These are phyloP conservation scores for Flammula alnicola DNA, from an alignment of 1,284 basidiomycete species.

Conservation along the genomic window DNA sequence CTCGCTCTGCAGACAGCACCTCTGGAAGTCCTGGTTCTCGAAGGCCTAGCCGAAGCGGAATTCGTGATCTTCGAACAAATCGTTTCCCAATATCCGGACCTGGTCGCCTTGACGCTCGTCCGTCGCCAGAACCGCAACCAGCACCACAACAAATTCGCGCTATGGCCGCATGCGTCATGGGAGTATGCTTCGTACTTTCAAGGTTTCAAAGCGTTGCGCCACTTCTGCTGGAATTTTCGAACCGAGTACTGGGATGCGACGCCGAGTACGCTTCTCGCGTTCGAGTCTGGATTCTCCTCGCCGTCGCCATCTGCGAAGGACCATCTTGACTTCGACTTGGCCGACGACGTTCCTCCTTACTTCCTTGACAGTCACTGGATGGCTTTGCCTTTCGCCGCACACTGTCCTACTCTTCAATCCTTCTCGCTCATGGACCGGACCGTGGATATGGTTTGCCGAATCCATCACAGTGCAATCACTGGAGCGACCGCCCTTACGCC, in stretches of 20 bases:
- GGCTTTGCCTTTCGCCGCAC: conserved; percentile 25
- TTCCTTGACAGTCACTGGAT: conserved; percentile 27
- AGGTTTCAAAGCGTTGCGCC: conserved; percentile 17
- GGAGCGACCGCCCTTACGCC: conserved; percentile 2
- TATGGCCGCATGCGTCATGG: conserved; percentile 26
- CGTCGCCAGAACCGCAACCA: conserved; percentile 24
- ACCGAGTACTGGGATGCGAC: conserved; percentile 29
- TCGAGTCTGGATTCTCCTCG: conserved; percentile 18
- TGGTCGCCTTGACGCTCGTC: conserved; percentile 23
- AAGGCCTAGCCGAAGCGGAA: conserved; percentile 24
- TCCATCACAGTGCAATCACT: conserved; percentile 4
- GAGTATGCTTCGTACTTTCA: conserved; percentile 22
- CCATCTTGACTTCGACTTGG: conserved; percentile 8
- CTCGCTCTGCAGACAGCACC: conserved; percentile 15
- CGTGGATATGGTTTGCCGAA: conserved; percentile 25
- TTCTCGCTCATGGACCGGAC: conserved; percentile 28
- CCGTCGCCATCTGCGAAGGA: neutral
- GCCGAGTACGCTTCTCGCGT: conserved; percentile 19
- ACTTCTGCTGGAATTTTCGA: conserved; percentile 29
- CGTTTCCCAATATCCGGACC: conserved; percentile 16
- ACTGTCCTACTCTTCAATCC: conserved; percentile 21
- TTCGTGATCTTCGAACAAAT: conserved; percentile 19
- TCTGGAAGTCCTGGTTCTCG: conserved; percentile 24
- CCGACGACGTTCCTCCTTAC: conserved; percentile 22
- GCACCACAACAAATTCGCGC: conserved; percentile 23